Evolutionary conservation across 164 flowering plant genomes (phyloP).

Genomic region (Vitis cinerea): DNA sequence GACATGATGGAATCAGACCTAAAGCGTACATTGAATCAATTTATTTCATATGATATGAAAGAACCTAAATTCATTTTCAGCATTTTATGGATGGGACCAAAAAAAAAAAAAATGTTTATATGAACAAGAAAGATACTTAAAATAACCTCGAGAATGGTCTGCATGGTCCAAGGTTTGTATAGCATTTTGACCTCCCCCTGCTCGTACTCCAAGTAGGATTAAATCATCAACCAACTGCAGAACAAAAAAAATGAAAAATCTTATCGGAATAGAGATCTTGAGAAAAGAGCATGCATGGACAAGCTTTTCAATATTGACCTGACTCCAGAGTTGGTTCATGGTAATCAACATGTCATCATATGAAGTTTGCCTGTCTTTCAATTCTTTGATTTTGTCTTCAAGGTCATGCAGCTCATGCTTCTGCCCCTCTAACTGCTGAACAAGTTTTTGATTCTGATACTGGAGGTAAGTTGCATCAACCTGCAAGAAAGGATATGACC

Average conservation of each 20-base stretch:
- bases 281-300: not conserved
- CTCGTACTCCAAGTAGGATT: slow-evolving; percentile 65
- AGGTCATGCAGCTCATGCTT: slow-evolving; percentile 73
- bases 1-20: slow-evolving; percentile 73
- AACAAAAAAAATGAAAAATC: not conserved
- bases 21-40: slow-evolving; percentile 14
- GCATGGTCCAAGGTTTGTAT: slow-evolving; percentile 44
- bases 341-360: slow-evolving; percentile 65
- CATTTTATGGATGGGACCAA: not conserved
- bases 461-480: slow-evolving; percentile 82
- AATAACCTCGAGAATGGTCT: slow-evolving; percentile 56
- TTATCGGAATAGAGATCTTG: not conserved
- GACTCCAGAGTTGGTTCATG: slow-evolving; percentile 80
- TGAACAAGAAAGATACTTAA: not conserved
- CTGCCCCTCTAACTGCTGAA: slow-evolving; percentile 78
- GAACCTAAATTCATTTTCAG: not conserved
- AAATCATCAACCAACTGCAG: slow-evolving; percentile 84
- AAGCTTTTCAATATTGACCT: slow-evolving; percentile 40
- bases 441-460: slow-evolving; percentile 82
- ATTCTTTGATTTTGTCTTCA: slow-evolving; percentile 56
- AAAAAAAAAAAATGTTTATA: not conserved
- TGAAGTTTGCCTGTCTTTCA: slow-evolving; percentile 61
- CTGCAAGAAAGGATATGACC: slow-evolving; percentile 34
- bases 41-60: not conserved
- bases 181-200: slow-evolving; percentile 53